Conservation (phyloP, 164 flowering plant species). For the Vitis labrusca region DNA sequence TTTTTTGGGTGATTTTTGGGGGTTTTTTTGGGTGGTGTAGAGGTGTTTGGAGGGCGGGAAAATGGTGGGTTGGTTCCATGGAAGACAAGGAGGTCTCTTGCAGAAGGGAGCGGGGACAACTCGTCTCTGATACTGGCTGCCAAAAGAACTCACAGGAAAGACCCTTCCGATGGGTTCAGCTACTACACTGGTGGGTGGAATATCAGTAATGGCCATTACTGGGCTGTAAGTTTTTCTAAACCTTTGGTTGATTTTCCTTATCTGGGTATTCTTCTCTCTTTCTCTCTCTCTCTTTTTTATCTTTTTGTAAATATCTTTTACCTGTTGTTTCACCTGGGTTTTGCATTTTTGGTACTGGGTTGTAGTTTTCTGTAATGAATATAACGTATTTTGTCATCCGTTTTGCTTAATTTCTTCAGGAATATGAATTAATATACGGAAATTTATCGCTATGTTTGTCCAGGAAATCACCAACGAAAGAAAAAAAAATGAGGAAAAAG, state of each 20-base stretch:
- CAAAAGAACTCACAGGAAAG: constrained; percentile 36
- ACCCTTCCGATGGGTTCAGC: constrained; percentile 33
- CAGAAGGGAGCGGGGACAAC: constrained; percentile 14
- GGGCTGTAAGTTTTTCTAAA: constrained; percentile 39
- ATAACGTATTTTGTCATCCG: too few relatives aligned
- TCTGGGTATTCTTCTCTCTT: neutral
- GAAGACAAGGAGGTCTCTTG: constrained; percentile 26
- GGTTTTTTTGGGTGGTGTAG: neutral
- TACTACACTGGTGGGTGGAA: constrained; percentile 51
- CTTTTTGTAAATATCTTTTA: neutral
- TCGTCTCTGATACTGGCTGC: constrained; percentile 46
- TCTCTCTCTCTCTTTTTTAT: constrained; percentile 1
- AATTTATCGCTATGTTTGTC: too few relatives aligned
- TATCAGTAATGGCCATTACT: constrained; percentile 41
- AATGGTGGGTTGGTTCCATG: constrained; percentile 10
- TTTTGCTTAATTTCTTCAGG: too few relatives aligned
- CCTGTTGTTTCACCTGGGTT: constrained; percentile 2
- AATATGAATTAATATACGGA: too few relatives aligned
- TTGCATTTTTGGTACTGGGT: neutral
- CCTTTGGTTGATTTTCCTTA: neutral
- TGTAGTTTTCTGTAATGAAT: neutral
- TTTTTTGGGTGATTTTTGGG: neutral
- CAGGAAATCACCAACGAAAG: too few relatives aligned
- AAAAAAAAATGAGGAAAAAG: too few relatives aligned
- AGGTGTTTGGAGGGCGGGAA: constrained; percentile 9